Evolutionary conservation across 768 basidiomycete species (phyloP).

Genomic region (Lentinula lateritia): DNA sequence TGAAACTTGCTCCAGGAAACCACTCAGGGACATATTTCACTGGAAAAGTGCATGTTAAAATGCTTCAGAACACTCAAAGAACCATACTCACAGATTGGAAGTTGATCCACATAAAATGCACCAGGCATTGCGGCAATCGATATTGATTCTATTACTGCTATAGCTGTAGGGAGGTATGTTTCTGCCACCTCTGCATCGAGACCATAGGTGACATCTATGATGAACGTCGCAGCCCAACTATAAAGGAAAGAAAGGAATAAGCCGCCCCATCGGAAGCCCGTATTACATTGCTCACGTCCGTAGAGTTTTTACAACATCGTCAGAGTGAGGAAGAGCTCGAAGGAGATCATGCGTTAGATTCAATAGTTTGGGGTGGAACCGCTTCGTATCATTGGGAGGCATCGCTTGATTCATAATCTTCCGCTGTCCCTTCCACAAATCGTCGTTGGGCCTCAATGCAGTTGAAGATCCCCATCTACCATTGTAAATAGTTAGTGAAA

Average conservation of each 20-base stretch:
- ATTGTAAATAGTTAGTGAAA: background rate
- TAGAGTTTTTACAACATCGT: background rate
- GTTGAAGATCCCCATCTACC: constrained; percentile 5
- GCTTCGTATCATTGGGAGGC: background rate
- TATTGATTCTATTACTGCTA: constrained; percentile 8
- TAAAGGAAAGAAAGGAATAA: background rate
- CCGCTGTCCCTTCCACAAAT: background rate
- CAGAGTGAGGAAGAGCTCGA: background rate
- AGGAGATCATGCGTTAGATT: background rate
- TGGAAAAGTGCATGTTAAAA: constrained; percentile 5
- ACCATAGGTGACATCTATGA: constrained; percentile 24
- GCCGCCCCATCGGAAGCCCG: no score
- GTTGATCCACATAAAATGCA: constrained; percentile 27
- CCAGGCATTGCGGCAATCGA: constrained; percentile 12
- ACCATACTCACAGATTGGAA: constrained; percentile 21
- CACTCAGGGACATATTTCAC: constrained; percentile 39
- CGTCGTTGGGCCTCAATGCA: background rate
- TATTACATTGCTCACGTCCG: background rate
- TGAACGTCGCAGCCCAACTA: constrained; percentile 14
- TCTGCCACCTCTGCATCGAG: constrained; percentile 10
- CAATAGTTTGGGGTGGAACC: background rate
- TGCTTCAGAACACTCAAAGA: background rate
- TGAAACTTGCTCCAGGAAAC: constrained; percentile 44
- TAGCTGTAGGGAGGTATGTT: constrained; percentile 2
- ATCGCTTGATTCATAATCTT: background rate